Conservation (phyloP, 768 basidiomycete species). For the Collybia nuda region DNA sequence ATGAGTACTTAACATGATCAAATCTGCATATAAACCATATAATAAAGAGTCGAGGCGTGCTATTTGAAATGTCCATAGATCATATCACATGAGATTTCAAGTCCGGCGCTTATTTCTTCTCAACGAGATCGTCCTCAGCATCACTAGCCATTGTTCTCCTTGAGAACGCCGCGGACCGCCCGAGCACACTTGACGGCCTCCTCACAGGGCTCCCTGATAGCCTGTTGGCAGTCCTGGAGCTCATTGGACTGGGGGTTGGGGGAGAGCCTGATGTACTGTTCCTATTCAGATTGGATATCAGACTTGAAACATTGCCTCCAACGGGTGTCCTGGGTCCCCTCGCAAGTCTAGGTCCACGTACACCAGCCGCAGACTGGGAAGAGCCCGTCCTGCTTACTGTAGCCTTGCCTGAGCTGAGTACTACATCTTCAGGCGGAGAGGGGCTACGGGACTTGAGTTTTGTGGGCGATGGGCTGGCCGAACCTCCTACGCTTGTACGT, state of each 20-base stretch:
- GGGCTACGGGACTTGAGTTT: conserved; percentile 40
- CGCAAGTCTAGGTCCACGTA: conserved; percentile 50
- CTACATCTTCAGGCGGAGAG: conserved; percentile 40
- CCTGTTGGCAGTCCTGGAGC: conserved; percentile 39
- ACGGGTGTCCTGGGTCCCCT: conserved; percentile 45
- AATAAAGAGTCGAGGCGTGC: no score
- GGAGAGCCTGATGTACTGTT: conserved; percentile 37
- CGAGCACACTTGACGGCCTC: conserved; percentile 46
- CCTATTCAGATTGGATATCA: conserved; percentile 60
- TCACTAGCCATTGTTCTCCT: conserved; percentile 83
- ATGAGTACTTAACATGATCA: neutral
- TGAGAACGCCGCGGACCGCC: conserved; percentile 55
- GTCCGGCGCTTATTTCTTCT: conserved; percentile 12
- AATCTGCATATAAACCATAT: no score
- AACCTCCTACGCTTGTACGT: conserved; percentile 34
- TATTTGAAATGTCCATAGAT: neutral
- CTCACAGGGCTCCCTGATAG: conserved; percentile 47
- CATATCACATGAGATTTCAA: neutral
- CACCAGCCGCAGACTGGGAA: conserved; percentile 27
- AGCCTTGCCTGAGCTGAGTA: conserved; percentile 34
- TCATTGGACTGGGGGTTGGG: conserved; percentile 28
- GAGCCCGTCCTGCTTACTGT: conserved; percentile 51
- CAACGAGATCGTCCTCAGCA: conserved; percentile 74
- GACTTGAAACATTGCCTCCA: conserved; percentile 47
- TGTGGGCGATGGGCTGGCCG: conserved; percentile 32